These are phyloP conservation scores for Fusarium devonianum DNA, from an alignment of 2,329 filamentous ascomycete genomes.

Conservation along the genomic window DNA sequence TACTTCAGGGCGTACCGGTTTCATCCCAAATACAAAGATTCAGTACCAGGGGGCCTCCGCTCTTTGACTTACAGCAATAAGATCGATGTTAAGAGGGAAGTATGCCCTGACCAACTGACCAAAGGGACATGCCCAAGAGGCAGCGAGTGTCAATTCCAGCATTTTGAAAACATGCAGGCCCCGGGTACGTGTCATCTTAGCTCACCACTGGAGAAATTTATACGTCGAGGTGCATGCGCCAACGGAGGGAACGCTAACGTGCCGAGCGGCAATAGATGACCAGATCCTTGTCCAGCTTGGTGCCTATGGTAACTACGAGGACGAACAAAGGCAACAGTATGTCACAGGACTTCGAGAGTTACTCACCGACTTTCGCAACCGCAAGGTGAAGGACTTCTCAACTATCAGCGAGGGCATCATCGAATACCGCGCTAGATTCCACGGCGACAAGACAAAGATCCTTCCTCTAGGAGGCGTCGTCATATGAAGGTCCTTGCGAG, in stretches of 20 bases:
- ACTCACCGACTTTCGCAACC: slow-evolving; percentile 65
- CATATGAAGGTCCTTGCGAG: slow-evolving; percentile 38
- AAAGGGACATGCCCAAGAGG: slow-evolving; percentile 76
- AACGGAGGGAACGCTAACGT: slow-evolving; percentile 58
- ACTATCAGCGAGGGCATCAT: slow-evolving; percentile 72
- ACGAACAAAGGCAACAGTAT: slow-evolving; percentile 67
- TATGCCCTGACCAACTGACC: slow-evolving; percentile 80
- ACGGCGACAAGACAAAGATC: slow-evolving; percentile 69
- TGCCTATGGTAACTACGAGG: slow-evolving; percentile 68
- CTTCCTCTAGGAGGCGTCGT: slow-evolving; percentile 62
- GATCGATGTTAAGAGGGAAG: slow-evolving; percentile 75
- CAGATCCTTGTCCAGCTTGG: slow-evolving; percentile 77
- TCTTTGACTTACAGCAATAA: slow-evolving; percentile 94
- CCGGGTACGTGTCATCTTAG: slow-evolving; percentile 47
- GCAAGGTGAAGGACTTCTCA: slow-evolving; percentile 70
- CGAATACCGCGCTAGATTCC: slow-evolving; percentile 69
- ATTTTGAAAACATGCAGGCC: slow-evolving; percentile 64
- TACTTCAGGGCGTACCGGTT: slow-evolving; percentile 90
- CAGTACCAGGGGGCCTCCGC: slow-evolving; percentile 78
- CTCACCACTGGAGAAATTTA: slow-evolving; percentile 28
- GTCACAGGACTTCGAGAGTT: slow-evolving; percentile 68
- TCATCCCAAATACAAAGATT: slow-evolving; percentile 76
- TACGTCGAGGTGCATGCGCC: slow-evolving; percentile 31
- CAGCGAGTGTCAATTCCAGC: slow-evolving; percentile 75
- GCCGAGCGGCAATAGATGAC: slow-evolving; percentile 64